Conservation (phyloP, 2,329 filamentous ascomycete species). For the Phoma sp. region DNA sequence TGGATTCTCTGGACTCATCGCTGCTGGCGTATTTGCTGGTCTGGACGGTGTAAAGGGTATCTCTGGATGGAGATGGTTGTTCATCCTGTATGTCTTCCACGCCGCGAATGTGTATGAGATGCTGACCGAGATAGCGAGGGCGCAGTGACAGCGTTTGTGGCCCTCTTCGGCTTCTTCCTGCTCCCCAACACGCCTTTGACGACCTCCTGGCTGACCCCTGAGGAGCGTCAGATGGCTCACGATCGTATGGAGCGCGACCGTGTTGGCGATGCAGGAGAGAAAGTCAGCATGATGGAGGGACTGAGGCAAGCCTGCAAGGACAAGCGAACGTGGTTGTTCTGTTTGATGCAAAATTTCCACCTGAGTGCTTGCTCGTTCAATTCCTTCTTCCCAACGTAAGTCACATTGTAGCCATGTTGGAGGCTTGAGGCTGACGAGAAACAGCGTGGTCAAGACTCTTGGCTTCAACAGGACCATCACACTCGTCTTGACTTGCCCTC, state of each 20-base stretch:
- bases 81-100: conserved; percentile 45
- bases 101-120: background rate
- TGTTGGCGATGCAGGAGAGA: conserved; percentile 50
- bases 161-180: conserved; percentile 38
- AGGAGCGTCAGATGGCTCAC: conserved; percentile 52
- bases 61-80: conserved; percentile 49
- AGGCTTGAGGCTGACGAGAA: background rate
- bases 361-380: conserved; percentile 41
- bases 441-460: conserved; percentile 45
- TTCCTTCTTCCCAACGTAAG: conserved; percentile 42
- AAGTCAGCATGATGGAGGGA: conserved; percentile 35
- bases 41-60: conserved; percentile 37
- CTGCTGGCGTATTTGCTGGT: conserved; percentile 48
- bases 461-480: conserved; percentile 47
- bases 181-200: conserved; percentile 43
- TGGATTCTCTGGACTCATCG: conserved; percentile 54
- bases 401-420: background rate
- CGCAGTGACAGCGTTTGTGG: conserved; percentile 32
- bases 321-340: conserved; percentile 40
- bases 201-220: conserved; percentile 54
- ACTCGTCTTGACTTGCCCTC: conserved; percentile 52
- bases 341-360: conserved; percentile 41
- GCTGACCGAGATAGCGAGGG: conserved; percentile 31
- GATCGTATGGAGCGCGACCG: conserved; percentile 55
- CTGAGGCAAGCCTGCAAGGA: conserved; percentile 38